Evolutionary conservation across 176 grass and related monocot genomes (phyloP).

Genomic region (Aechmea fasciata): DNA sequence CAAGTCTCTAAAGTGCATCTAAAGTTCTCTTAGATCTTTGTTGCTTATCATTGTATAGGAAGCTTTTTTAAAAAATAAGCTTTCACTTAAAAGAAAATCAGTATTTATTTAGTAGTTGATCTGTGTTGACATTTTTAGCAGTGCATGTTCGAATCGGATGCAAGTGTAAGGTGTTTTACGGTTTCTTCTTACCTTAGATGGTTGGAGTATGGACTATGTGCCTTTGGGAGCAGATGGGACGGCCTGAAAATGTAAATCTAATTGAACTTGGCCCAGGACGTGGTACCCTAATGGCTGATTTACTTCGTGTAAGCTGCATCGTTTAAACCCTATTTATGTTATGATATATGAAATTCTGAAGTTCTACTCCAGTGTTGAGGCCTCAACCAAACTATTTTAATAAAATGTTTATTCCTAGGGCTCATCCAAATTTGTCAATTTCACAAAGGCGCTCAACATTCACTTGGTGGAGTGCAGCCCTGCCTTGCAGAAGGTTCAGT

Average conservation of each 20-base stretch:
- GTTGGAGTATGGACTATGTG: slow-evolving; percentile 80
- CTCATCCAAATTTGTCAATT: slow-evolving; percentile 64
- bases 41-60: background rate
- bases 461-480: slow-evolving; percentile 93
- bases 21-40: background rate
- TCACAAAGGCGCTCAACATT: slow-evolving; percentile 68
- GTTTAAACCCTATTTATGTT: too few relatives aligned
- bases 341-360: background rate
- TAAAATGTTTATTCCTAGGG: slow-evolving; percentile 26
- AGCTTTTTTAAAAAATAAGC: too few relatives aligned
- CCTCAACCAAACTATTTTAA: too few relatives aligned
- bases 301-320: slow-evolving; percentile 46
- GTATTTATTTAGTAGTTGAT: too few relatives aligned
- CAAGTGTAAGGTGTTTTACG: background rate
- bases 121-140: too few relatives aligned
- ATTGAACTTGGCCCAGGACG: slow-evolving; percentile 88
- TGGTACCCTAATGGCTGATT: slow-evolving; percentile 80
- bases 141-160: background rate
- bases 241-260: slow-evolving; percentile 69
- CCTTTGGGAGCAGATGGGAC: slow-evolving; percentile 91
- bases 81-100: too few relatives aligned
- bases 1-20: background rate
- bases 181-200: slow-evolving; percentile 39
- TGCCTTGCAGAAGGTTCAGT: slow-evolving; percentile 63
- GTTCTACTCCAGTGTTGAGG: background rate